Percentiles rank a stretch among this genome's conserved stretches.
These are phyloP conservation scores for Flueggea neowawraea DNA, from an alignment of 441 rosid genomes.

Conservation along the genomic window DNA sequence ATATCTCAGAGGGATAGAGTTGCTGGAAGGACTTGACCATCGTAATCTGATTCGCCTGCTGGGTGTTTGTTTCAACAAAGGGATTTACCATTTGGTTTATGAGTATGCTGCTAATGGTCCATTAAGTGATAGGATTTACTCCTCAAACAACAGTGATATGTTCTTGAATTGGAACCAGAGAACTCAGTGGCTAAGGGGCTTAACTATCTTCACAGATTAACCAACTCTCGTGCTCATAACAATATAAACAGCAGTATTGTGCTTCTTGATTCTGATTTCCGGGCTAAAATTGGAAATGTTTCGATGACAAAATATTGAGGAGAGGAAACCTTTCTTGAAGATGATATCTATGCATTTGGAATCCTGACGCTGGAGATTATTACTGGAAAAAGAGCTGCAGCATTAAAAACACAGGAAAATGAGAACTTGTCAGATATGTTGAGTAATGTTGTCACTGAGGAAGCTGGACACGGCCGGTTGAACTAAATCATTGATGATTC, in stretches of 20 bases:
- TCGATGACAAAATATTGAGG: constrained; percentile 49
- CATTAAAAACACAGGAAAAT: constrained; percentile 30
- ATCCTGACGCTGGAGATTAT: constrained; percentile 56
- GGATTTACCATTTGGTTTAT: constrained; percentile 67
- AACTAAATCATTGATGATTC: constrained; percentile 35
- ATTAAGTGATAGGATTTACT: constrained; percentile 59
- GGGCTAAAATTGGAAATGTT: constrained; percentile 71
- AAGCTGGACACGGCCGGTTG: constrained; percentile 26
- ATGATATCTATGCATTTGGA: constrained; percentile 79
- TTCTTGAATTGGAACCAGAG: constrained; percentile 56
- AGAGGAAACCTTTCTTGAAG: constrained; percentile 45
- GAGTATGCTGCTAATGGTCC: constrained; percentile 68
- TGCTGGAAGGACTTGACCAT: constrained; percentile 60
- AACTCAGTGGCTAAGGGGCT: constrained; percentile 70
- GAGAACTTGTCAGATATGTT: constrained; percentile 25
- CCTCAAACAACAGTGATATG: constrained; percentile 20
- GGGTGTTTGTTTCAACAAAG: constrained; percentile 57
- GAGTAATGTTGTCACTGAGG: constrained; percentile 15
- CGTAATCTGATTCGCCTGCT: constrained; percentile 63
- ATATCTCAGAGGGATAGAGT: constrained; percentile 59
- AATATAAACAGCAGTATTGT: constrained; percentile 50
- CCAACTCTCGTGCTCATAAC: constrained; percentile 58
- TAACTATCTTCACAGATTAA: constrained; percentile 69
- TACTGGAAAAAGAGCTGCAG: constrained; percentile 50
- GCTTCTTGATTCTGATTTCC: constrained; percentile 55